These are phyloP conservation scores for Pseudogymnoascus sp. DNA, from an alignment of 2,329 filamentous ascomycete genomes.

Conservation along the genomic window DNA sequence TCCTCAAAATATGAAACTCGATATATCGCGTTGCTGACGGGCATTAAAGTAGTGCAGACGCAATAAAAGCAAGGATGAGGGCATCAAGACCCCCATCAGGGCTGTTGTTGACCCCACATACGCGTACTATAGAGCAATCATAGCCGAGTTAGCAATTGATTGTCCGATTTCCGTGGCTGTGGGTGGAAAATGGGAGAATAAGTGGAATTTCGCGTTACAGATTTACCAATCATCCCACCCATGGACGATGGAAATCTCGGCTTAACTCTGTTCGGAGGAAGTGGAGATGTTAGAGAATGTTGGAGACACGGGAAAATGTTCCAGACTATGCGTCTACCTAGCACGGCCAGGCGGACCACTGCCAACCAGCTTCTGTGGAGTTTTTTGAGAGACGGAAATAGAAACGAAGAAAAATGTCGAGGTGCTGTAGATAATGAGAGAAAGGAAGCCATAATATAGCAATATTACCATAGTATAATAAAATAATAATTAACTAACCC, in stretches of 20 bases:
- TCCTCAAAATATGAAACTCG: neutral
- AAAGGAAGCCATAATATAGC: neutral
- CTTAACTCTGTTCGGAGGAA: neutral
- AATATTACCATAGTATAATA: neutral
- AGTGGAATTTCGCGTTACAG: neutral
- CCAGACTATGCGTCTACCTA: neutral
- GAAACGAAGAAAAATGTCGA: neutral
- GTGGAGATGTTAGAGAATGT: constrained; percentile 7
- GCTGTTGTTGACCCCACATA: neutral
- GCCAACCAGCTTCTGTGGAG: neutral
- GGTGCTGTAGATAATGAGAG: neutral
- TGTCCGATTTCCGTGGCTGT: neutral
- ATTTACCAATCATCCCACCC: constrained; percentile 4
- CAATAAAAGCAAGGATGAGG: constrained; percentile 7
- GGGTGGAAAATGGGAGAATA: neutral
- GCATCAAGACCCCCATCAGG: neutral
- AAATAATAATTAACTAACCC: neutral
- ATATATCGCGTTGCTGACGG: constrained; percentile 2
- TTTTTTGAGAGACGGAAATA: neutral
- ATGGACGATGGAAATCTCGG: neutral
- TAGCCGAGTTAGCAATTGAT: constrained; percentile 5
- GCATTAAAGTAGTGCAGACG: neutral
- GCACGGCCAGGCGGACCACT: neutral
- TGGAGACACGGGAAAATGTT: constrained; percentile 4
- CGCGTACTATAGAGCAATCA: neutral